Conservation (phyloP, 805 yeast genomes). For the Pichia heedii region DNA sequence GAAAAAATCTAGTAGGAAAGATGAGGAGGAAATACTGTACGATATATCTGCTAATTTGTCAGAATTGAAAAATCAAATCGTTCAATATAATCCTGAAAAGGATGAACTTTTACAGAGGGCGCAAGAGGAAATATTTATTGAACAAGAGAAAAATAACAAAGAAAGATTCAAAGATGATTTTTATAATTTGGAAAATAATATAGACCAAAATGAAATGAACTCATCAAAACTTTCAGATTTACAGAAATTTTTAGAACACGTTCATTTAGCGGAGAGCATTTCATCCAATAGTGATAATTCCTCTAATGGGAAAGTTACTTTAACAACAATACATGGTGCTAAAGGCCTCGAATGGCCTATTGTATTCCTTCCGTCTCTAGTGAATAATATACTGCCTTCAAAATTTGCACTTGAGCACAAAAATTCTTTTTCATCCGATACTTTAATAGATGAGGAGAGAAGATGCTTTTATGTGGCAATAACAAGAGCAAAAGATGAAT, state of each 20-base stretch:
- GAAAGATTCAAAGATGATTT: slow-evolving; percentile 19
- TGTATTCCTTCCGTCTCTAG: slow-evolving; percentile 70
- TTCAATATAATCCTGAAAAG: slow-evolving; percentile 19
- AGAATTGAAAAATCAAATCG: slow-evolving; percentile 23
- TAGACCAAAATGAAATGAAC: background rate
- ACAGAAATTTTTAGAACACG: slow-evolving; percentile 25
- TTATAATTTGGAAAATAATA: background rate
- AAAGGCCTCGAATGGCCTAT: slow-evolving; percentile 96
- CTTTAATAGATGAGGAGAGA: slow-evolving; percentile 60
- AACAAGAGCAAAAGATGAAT: slow-evolving; percentile 62
- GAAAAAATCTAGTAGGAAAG: slow-evolving; percentile 12
- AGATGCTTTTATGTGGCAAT: slow-evolving; percentile 82
- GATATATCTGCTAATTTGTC: slow-evolving; percentile 19
- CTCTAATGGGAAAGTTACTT: slow-evolving; percentile 18
- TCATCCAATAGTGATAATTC: slow-evolving; percentile 5
- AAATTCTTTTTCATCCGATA: slow-evolving; percentile 11
- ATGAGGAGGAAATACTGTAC: slow-evolving; percentile 15
- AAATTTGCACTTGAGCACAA: slow-evolving; percentile 32
- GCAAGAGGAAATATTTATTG: slow-evolving; percentile 9
- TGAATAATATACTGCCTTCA: slow-evolving; percentile 61
- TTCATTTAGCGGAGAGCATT: slow-evolving; percentile 21
- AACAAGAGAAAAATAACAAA: background rate
- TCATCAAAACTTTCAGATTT: slow-evolving; percentile 14
- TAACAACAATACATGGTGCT: slow-evolving; percentile 86
- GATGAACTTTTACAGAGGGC: slow-evolving; percentile 18